phyloP scores from a whole-genome alignment of 345 rosid genomes.

The Euphorbia peplus region DNA sequence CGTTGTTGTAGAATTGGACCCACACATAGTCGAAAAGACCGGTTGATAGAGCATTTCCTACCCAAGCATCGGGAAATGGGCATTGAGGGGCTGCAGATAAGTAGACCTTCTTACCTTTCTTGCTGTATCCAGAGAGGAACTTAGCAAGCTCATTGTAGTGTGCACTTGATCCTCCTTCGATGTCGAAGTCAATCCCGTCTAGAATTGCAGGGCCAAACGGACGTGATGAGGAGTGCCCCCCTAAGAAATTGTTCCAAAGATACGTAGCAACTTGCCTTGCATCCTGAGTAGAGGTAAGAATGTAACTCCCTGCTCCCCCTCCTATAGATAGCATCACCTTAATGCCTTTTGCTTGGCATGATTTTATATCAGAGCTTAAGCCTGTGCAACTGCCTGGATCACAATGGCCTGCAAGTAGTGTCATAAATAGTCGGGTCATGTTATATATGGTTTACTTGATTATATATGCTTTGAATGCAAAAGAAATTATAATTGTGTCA shows the following conservation, averaged over 20 bases:
- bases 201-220: constrained; percentile 14
- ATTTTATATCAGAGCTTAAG: constrained; percentile 13
- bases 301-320: constrained; percentile 1
- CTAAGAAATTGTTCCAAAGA: constrained; percentile 16
- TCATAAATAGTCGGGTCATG: no score
- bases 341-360: constrained; percentile 19
- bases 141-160: constrained; percentile 14
- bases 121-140: constrained; percentile 11
- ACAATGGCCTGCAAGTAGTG: constrained; percentile 11
- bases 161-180: constrained; percentile 6
- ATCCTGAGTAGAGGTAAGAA: constrained; percentile 17
- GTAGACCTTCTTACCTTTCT: constrained; percentile 12
- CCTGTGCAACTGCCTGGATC: constrained; percentile 14
- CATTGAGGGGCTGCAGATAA: constrained; percentile 9
- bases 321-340: constrained; percentile 13
- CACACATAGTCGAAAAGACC: constrained; percentile 17
- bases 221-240: constrained; percentile 5
- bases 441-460: no score
- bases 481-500: no score
- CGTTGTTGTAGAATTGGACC: constrained; percentile 11
- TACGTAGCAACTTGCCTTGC: constrained; percentile 21
- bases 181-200: constrained; percentile 7
- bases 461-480: no score
- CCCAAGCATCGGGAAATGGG: constrained; percentile 17
- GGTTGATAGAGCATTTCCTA: constrained; percentile 3